Evolutionary conservation across 1,139 yeast species (phyloP).

Genomic region (Tardiomyces depauwii): DNA sequence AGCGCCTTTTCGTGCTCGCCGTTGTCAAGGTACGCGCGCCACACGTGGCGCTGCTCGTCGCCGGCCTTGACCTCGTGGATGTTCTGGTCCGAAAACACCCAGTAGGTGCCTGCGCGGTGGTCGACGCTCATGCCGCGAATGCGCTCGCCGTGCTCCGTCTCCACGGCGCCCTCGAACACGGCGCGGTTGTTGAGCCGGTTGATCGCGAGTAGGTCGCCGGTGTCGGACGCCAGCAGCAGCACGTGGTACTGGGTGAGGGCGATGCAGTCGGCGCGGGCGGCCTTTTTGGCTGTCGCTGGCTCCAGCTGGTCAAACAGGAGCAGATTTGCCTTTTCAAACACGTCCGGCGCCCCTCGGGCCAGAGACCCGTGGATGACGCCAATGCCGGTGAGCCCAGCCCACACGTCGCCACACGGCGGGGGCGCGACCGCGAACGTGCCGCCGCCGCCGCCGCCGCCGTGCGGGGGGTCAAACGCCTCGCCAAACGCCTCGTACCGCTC

Average conservation of each 20-base stretch:
- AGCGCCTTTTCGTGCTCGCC: slow-evolving; percentile 64
- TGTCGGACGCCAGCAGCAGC: slow-evolving; percentile 32
- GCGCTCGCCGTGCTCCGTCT: slow-evolving; percentile 28
- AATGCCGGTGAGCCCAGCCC: slow-evolving; percentile 37
- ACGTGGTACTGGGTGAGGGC: slow-evolving; percentile 44
- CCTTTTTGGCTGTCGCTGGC: slow-evolving; percentile 25
- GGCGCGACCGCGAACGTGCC: slow-evolving; percentile 13
- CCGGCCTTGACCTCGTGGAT: slow-evolving; percentile 55
- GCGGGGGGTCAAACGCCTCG: slow-evolving; percentile 17
- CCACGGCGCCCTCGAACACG: slow-evolving; percentile 32
- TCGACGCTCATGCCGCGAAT: slow-evolving; percentile 55
- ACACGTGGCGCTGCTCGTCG: slow-evolving; percentile 62
- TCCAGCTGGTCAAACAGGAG: slow-evolving; percentile 26
- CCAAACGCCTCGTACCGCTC: slow-evolving; percentile 12
- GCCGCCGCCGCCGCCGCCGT: slow-evolving; percentile 6
- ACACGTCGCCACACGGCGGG: slow-evolving; percentile 12
- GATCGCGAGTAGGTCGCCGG: slow-evolving; percentile 27
- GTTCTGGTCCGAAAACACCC: slow-evolving; percentile 42
- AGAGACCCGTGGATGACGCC: slow-evolving; percentile 35
- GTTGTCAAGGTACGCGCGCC: slow-evolving; percentile 59
- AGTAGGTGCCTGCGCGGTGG: slow-evolving; percentile 39
- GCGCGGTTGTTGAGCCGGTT: slow-evolving; percentile 41
- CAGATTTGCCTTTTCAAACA: slow-evolving; percentile 15
- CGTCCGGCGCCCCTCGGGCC: slow-evolving; percentile 6
- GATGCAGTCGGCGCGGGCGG: slow-evolving; percentile 26